phyloP scores from a whole-genome alignment of 108 stramenopile species.

The Cyclotella sp. region DNA sequence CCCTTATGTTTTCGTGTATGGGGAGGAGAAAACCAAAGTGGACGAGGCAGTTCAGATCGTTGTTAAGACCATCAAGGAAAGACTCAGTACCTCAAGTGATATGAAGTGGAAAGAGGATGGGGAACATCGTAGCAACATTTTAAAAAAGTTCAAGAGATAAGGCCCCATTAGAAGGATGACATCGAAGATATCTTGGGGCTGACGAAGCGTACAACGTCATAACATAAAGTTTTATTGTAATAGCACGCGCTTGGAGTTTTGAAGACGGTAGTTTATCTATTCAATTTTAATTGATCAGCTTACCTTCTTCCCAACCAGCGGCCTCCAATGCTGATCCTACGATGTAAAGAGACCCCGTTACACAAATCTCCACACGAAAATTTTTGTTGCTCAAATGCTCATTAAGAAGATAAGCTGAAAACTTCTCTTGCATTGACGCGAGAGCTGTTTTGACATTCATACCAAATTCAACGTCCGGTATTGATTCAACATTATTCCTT shows the following conservation, averaged over 20 bases:
- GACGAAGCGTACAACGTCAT: neutral
- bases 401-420: constrained; percentile 17
- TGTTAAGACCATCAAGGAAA: constrained; percentile 5
- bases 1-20: constrained; percentile 22
- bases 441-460: constrained; percentile 67
- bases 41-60: constrained; percentile 18
- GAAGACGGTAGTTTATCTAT: neutral
- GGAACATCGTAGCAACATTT: neutral
- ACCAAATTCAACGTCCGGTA: constrained; percentile 24
- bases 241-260: no score
- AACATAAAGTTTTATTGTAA: no score
- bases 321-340: constrained; percentile 72
- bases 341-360: constrained; percentile 84
- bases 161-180: neutral
- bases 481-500: neutral
- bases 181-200: neutral
- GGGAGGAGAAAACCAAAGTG: constrained; percentile 5
- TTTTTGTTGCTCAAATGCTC: neutral
- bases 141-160: neutral
- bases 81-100: neutral
- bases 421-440: constrained; percentile 48
- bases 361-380: constrained; percentile 56
- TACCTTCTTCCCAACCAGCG: constrained; percentile 56
- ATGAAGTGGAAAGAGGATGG: neutral
- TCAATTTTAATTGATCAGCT: neutral